phyloP scores from a whole-genome alignment of 1,284 basidiomycete species.

The Apiotrichum gamsii region DNA sequence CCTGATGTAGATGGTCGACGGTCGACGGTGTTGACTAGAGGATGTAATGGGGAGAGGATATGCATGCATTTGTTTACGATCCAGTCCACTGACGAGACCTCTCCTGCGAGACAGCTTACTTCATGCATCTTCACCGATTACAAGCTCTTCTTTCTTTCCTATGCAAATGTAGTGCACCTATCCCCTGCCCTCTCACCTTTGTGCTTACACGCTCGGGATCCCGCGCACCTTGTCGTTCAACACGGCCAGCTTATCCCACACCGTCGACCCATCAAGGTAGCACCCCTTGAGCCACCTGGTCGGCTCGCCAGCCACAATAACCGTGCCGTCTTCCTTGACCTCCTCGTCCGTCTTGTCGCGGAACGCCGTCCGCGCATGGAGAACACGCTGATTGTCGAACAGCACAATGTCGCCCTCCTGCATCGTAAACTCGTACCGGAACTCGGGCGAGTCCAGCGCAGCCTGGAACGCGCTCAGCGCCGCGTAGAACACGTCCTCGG shows the following conservation, averaged over 20 bases:
- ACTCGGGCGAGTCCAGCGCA: constrained; percentile 56
- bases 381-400: constrained; percentile 88
- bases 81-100: too few species aligned
- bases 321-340: constrained; percentile 24
- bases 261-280: constrained; percentile 72
- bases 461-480: constrained; percentile 63
- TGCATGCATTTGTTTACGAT: too few species aligned
- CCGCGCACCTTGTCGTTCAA: constrained; percentile 18
- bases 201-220: too few species aligned
- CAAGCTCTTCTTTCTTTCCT: too few species aligned
- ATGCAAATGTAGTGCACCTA: too few species aligned
- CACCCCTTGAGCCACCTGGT: constrained; percentile 79
- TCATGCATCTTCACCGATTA: too few species aligned
- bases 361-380: constrained; percentile 84
- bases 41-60: too few species aligned
- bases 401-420: constrained; percentile 78
- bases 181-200: too few species aligned
- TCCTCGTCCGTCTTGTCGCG: constrained; percentile 45
- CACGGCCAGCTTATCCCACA: constrained; percentile 54
- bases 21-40: too few species aligned
- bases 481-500: constrained; percentile 54
- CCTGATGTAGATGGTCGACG: constrained; percentile 15
- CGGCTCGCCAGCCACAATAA: constrained; percentile 50
- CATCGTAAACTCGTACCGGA: constrained; percentile 63
- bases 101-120: too few species aligned